These are phyloP conservation scores for Pistacia atlantica DNA, from an alignment of 345 rosid genomes.

Conservation along the genomic window DNA sequence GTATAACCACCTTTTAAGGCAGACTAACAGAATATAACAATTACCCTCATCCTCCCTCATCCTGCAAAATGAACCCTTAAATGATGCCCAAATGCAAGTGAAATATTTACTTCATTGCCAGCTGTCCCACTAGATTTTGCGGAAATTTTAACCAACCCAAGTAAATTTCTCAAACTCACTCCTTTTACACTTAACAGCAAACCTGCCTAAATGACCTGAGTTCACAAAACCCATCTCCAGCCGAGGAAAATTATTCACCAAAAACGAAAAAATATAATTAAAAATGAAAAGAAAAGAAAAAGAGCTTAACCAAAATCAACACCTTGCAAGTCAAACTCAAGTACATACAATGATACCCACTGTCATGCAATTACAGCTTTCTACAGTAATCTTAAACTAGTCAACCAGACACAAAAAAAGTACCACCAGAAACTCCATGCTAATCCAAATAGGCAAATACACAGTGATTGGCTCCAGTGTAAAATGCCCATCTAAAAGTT, in stretches of 20 bases:
- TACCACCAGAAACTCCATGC: not conserved
- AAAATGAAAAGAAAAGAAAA: not conserved
- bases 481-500: constrained; percentile 5
- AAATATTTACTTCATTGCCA: not conserved
- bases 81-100: not conserved
- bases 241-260: not conserved
- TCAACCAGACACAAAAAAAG: not conserved
- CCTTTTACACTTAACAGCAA: not conserved
- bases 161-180: not conserved
- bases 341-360: not conserved
- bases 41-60: not conserved
- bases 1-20: not conserved
- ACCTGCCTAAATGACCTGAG: not conserved
- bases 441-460: not conserved
- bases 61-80: not conserved
- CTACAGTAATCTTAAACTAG: not conserved
- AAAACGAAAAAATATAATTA: not conserved
- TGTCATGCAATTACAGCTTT: not conserved
- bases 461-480: not conserved
- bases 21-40: not conserved
- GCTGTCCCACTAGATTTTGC: not conserved
- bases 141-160: not conserved
- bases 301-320: not conserved
- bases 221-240: not conserved
- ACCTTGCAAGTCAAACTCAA: not conserved